phyloP scores from a whole-genome alignment of 257 asterid genomes.

The Solanum gandarillasii region DNA sequence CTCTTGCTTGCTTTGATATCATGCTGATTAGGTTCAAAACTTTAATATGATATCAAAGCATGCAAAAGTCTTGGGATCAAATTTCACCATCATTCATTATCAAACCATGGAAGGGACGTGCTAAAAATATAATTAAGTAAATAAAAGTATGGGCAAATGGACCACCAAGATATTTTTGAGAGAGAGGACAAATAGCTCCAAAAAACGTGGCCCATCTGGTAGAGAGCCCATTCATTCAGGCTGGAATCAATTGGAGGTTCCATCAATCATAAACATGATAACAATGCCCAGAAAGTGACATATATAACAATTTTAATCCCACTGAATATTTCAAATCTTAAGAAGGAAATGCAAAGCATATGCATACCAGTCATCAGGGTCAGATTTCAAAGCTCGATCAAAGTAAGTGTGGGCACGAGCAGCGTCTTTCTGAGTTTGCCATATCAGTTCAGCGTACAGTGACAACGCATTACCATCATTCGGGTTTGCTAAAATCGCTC shows the following conservation, averaged over 20 bases:
- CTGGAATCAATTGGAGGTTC: neutral
- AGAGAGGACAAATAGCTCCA: neutral
- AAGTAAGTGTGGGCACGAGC: conserved; percentile 58
- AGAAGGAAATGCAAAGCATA: neutral
- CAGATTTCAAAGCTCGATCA: conserved; percentile 73
- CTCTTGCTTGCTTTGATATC: neutral
- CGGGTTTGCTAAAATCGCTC: conserved; percentile 78
- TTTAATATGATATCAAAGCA: neutral
- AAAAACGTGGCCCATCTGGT: neutral
- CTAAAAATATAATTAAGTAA: neutral
- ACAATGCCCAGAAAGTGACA: neutral
- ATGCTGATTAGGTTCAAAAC: neutral
- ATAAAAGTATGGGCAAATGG: neutral
- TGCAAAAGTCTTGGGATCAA: neutral
- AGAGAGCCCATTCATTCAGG: neutral
- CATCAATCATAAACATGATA: neutral
- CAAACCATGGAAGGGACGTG: neutral
- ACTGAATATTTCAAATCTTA: neutral
- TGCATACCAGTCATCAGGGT: conserved; percentile 72
- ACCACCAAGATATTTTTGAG: neutral
- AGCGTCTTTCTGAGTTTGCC: conserved; percentile 70
- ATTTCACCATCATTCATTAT: neutral
- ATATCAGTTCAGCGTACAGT: conserved; percentile 77
- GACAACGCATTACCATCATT: conserved; percentile 60
- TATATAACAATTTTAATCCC: neutral